These are phyloP conservation scores for Alternaria atra DNA, from an alignment of 2,329 filamentous ascomycete genomes.

Conservation along the genomic window DNA sequence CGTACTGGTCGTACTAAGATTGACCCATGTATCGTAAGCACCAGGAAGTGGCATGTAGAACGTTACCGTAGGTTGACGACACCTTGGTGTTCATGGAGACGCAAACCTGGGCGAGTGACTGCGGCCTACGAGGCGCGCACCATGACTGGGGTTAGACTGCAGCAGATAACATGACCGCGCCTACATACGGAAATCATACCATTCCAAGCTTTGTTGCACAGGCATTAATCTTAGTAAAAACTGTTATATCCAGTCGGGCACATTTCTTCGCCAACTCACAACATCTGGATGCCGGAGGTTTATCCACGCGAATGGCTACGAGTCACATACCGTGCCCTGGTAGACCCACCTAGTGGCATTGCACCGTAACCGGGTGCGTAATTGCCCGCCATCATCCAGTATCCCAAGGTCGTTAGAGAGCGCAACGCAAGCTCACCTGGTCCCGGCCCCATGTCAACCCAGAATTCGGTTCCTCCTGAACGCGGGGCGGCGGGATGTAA, in stretches of 20 bases:
- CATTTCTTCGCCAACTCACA: background rate
- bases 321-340: conserved; percentile 12
- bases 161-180: conserved; percentile 4
- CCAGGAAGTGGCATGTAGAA: conserved; percentile 1
- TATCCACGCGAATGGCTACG: conserved; percentile 21
- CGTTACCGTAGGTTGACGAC: background rate
- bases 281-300: conserved; percentile 10
- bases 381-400: conserved; percentile 9
- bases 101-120: background rate
- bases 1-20: conserved; percentile 3
- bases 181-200: background rate
- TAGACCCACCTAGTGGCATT: conserved; percentile 9
- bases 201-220: conserved; percentile 3
- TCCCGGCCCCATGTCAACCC: conserved; percentile 15
- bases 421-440: conserved; percentile 1
- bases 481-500: conserved; percentile 15
- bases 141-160: background rate
- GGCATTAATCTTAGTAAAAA: background rate
- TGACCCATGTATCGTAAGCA: background rate
- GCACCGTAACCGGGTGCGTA: conserved; percentile 16
- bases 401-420: conserved; percentile 1
- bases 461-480: conserved; percentile 12
- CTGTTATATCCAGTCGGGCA: background rate
- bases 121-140: background rate
- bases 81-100: background rate